Base-by-base conservation (phyloP, 2,329 filamentous ascomycete species). In the Colletotrichum falcatum region DNA sequence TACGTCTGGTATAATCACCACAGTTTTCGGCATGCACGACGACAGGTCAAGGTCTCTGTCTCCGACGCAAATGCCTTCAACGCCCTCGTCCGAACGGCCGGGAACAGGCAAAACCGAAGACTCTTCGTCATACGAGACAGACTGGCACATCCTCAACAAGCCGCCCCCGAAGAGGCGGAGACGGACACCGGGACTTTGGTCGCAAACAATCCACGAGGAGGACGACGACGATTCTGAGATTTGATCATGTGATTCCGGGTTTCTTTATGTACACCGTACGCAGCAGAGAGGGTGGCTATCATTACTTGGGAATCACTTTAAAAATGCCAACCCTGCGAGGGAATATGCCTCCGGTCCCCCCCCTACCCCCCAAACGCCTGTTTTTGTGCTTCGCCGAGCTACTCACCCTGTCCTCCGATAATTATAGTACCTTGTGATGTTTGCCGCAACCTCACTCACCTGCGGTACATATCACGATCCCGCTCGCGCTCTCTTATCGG, bases 141-240 rank as follows among this genome's bases (percentile, higher is more conserved):
- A 83, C 18, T 83, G 81, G 80, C 79, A 72, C 28, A 66, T 74
- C 54, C 70, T 80, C 6, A 81, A 82, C 56, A 76, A 79, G 42
- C 75, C 78, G 16, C 76, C 78, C n/a, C 77, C 79, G 6, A 79
- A 78, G 33, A 78, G 82, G 12, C 79, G 83, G 65, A 80, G 82
- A 61, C 79, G 82, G 58, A 81, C 81, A 5, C 81, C 83, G 61
- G 86, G 87, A 1, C 77, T 93, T 23, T 80, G 92, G 53, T 85
- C 87, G 35, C 89, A 92, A 77, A 92, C 89, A 0, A 94, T 94
- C 72, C 85, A 91, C 67, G 92, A 93, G 78, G 90, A 92, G 77
- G 92, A 94, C 77, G 90, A 91, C 61, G 91, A 92, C 77, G 85
- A 85, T 74, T 89, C 85, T 28, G 86, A 85, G 49, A 62, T 74